Base-by-base conservation (phyloP, 768 basidiomycete genomes). In the Chiua virens region DNA sequence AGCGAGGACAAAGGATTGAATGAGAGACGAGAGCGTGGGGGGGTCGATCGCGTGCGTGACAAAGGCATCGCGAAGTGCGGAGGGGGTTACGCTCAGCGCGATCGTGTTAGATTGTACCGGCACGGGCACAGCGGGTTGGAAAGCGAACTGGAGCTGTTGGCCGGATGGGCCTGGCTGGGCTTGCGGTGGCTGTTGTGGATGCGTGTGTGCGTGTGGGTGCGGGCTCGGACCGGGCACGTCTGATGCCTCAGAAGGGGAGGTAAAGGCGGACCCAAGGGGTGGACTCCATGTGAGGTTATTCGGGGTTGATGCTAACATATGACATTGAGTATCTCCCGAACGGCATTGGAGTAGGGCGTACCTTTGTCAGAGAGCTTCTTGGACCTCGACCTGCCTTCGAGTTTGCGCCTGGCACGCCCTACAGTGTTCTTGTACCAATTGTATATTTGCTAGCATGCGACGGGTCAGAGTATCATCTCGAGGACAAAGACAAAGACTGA, bases 351-450 rank as follows among this genome's bases (percentile, higher is more conserved):
- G 55, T 3, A 34, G 60, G 32, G 48, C 5, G 28, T 9, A 78
- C 79, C 74, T 69, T 78, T 82, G 63, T 82, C 80, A 32, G 76
- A 68, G 9, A 71, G 62, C 56, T 79, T 82, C 40, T 75, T 72
- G 35, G 80, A 74, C 39, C 80, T 72, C 1, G 79, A 75, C 23
- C 78, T 71, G 7, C 81, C 81, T 53, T 82, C 82, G 40, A 78
- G 68, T 62, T 82, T 82, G 42, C 82, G 72, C 47, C 82, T 72
- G 8, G 78, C 80, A 28, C 83, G 74, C 7, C 83, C 83, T 48
- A 82, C 78, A 17, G 83, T 83, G 64, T 85, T 85, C 70, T 85
- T 85, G 70, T 82, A 85, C 83, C 83, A 86, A 58, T 84, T 85
- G 71, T 85, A 85, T 50, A 85, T 82, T 79, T 83, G 82, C 82